These are phyloP conservation scores for Neospora caninum DNA, from an alignment of 169 alveolate species.

Conservation along the genomic window DNA sequence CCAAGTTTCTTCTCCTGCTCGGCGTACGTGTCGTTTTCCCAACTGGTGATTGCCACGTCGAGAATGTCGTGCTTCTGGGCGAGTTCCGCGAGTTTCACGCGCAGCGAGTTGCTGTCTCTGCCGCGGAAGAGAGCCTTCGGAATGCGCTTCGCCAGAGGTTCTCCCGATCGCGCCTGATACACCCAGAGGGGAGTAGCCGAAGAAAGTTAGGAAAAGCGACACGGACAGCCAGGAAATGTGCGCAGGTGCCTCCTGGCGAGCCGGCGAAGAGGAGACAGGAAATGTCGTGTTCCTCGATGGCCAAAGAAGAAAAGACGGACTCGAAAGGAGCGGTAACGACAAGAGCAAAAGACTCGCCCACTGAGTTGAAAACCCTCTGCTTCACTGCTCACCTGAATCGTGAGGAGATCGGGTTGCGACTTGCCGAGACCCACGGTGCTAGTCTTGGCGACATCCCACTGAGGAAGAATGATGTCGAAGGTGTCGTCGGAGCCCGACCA, in stretches of 20 bases:
- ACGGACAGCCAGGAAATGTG: too few relatives aligned
- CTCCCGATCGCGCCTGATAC: background rate
- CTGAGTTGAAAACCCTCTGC: too few relatives aligned
- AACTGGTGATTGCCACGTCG: conserved; percentile 67
- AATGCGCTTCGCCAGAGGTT: background rate
- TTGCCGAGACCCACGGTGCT: conserved; percentile 48
- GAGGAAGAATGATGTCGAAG: conserved; percentile 56
- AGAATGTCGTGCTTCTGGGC: conserved; percentile 42
- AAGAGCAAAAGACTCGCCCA: too few relatives aligned
- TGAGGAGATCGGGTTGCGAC: conserved; percentile 54
- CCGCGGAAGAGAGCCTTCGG: conserved; percentile 52
- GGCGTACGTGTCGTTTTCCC: conserved; percentile 63
- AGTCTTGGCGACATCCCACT: conserved; percentile 69
- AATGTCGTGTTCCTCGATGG: too few relatives aligned
- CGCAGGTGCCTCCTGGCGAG: too few relatives aligned
- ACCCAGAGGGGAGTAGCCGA: background rate
- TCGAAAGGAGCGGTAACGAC: too few relatives aligned
- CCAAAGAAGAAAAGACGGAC: too few relatives aligned
- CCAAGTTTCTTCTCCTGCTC: conserved; percentile 60
- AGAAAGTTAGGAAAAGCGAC: too few relatives aligned
- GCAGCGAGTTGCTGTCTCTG: conserved; percentile 64
- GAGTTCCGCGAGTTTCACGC: conserved; percentile 62
- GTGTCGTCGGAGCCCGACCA: conserved; percentile 66
- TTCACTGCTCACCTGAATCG: conserved; percentile 54
- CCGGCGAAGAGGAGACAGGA: too few relatives aligned